phyloP scores from a whole-genome alignment of 2,329 filamentous ascomycete species.

The Colletotrichum agaves region DNA sequence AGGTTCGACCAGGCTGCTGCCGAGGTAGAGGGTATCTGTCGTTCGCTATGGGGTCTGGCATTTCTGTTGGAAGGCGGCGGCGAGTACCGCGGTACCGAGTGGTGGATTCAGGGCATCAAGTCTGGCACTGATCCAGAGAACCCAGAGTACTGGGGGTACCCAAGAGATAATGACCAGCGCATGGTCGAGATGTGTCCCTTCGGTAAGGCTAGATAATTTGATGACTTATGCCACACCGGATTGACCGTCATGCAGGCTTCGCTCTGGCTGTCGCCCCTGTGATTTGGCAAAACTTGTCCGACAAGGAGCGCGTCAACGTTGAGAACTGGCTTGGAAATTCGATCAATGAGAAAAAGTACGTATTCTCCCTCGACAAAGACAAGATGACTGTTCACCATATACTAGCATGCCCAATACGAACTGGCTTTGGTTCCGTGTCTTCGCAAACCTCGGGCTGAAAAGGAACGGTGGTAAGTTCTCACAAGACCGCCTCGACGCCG shows the following conservation, averaged over 20 bases:
- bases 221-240: no score
- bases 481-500: conserved; percentile 74
- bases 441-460: conserved; percentile 81
- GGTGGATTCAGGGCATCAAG: conserved; percentile 77
- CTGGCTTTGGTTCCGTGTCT: conserved; percentile 87
- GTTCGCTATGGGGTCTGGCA: conserved; percentile 80
- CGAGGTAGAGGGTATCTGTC: conserved; percentile 79
- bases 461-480: conserved; percentile 79
- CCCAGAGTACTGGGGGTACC: conserved; percentile 81
- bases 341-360: conserved; percentile 79
- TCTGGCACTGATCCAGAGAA: conserved; percentile 76
- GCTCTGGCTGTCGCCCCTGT: conserved; percentile 75
- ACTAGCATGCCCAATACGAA: conserved; percentile 75
- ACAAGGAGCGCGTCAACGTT: conserved; percentile 72
- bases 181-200: conserved; percentile 90
- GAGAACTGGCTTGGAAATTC: conserved; percentile 78
- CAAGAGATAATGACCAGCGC: conserved; percentile 80
- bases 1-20: conserved; percentile 82
- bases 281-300: conserved; percentile 74
- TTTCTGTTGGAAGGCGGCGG: conserved; percentile 76
- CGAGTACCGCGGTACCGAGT: conserved; percentile 69
- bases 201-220: conserved; percentile 50
- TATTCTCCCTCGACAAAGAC: background rate
- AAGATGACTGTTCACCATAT: background rate
- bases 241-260: conserved; percentile 58